phyloP scores from a whole-genome alignment of 2,329 filamentous ascomycete genomes.

The Rhinocladiella mackenziei region DNA sequence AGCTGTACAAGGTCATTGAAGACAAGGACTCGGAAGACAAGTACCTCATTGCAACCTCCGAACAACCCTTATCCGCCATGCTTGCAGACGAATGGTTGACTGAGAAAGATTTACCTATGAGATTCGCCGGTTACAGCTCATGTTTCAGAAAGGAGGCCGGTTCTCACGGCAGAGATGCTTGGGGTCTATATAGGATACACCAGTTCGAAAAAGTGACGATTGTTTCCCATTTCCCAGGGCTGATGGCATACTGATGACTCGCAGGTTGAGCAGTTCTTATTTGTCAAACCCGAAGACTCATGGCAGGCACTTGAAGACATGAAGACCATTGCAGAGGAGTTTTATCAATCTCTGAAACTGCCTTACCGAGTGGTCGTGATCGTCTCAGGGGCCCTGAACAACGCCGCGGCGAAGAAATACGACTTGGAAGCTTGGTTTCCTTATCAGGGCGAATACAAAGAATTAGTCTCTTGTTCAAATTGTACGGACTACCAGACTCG shows the following conservation, averaged over 20 bases:
- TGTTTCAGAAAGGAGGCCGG: constrained; percentile 96
- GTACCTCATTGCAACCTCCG: constrained; percentile 75
- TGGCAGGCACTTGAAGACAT: constrained; percentile 94
- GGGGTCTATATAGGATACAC: constrained; percentile 97
- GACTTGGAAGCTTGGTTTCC: constrained; percentile 97
- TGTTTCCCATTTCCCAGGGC: background rate
- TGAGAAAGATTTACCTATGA: constrained; percentile 80
- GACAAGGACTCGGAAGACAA: constrained; percentile 87
- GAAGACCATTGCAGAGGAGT: constrained; percentile 86
- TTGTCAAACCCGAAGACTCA: constrained; percentile 81
- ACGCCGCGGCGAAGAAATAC: constrained; percentile 84
- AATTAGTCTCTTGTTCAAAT: constrained; percentile 95
- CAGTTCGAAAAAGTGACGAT: constrained; percentile 81
- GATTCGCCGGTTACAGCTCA: constrained; percentile 86
- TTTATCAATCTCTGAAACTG: constrained; percentile 83
- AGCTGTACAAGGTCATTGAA: constrained; percentile 90
- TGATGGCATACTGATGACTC: constrained; percentile 7
- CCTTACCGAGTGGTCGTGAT: constrained; percentile 92
- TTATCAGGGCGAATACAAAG: constrained; percentile 96
- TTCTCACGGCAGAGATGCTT: constrained; percentile 85
- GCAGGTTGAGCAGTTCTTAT: constrained; percentile 70
- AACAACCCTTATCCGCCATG: constrained; percentile 90
- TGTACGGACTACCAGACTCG: constrained; percentile 97
- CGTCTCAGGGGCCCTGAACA: constrained; percentile 93
- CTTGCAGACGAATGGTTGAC: constrained; percentile 93